These are phyloP conservation scores for Aspergillus brunneoviolaceus DNA, from an alignment of 2,329 filamentous ascomycete species.

Conservation along the genomic window DNA sequence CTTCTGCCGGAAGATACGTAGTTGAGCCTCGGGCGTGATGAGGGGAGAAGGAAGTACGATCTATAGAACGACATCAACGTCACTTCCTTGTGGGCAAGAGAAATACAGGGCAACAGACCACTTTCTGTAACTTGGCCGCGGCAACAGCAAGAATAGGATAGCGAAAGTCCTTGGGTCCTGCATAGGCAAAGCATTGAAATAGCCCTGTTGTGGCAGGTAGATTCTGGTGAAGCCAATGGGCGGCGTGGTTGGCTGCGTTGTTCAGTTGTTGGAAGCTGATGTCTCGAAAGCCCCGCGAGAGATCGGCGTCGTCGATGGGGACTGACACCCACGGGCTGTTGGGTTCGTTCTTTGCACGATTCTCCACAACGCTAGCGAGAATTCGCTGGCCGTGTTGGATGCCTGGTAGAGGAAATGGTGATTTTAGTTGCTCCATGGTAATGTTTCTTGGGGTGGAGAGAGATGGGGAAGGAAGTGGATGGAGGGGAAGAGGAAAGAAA, in stretches of 20 bases:
- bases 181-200: slow-evolving; percentile 40
- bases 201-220: slow-evolving; percentile 23
- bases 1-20: slow-evolving; percentile 17
- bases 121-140: slow-evolving; percentile 37
- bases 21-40: slow-evolving; percentile 19
- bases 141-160: slow-evolving; percentile 43
- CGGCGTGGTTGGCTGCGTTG: slow-evolving; percentile 39
- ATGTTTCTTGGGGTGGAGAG: background rate
- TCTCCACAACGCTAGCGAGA: slow-evolving; percentile 19
- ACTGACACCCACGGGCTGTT: slow-evolving; percentile 21
- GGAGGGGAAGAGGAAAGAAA: background rate
- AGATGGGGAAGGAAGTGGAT: background rate
- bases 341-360: slow-evolving; percentile 12
- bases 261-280: slow-evolving; percentile 30
- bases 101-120: slow-evolving; percentile 17
- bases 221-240: slow-evolving; percentile 36
- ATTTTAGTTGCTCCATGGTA: background rate
- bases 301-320: slow-evolving; percentile 20
- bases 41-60: slow-evolving; percentile 25
- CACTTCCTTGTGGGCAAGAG: background rate
- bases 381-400: slow-evolving; percentile 15
- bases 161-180: slow-evolving; percentile 45
- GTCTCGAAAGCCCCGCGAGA: slow-evolving; percentile 24
- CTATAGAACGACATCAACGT: slow-evolving; percentile 9
- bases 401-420: background rate